phyloP scores from a whole-genome alignment of 352 stramenopile genomes.

The Elongisporangium anandrum region DNA sequence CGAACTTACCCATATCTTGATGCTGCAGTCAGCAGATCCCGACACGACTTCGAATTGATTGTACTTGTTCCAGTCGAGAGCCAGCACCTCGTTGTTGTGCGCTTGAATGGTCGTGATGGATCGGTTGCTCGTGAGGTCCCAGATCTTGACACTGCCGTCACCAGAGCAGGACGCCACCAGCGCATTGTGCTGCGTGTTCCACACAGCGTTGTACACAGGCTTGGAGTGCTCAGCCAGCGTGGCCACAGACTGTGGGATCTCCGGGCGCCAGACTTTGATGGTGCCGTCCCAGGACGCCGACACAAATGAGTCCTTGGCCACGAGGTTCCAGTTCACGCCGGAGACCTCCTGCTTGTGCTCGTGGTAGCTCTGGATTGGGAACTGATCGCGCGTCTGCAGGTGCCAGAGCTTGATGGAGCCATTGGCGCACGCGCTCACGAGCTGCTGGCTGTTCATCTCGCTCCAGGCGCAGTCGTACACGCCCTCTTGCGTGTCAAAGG shows the following conservation, averaged over 20 bases:
- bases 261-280: conserved; percentile 85
- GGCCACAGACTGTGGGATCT: conserved; percentile 58
- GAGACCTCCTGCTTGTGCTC: conserved; percentile 86
- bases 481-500: conserved; percentile 87
- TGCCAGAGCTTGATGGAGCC: conserved; percentile 90
- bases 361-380: conserved; percentile 85
- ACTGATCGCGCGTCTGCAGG: conserved; percentile 80
- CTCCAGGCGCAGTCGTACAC: conserved; percentile 91
- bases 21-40: conserved; percentile 74
- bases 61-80: conserved; percentile 93
- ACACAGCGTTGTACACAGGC: conserved; percentile 82
- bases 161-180: conserved; percentile 76
- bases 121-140: conserved; percentile 57
- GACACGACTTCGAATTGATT: conserved; percentile 86
- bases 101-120: conserved; percentile 63
- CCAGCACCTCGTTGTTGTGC: conserved; percentile 80
- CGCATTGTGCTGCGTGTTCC: conserved; percentile 73
- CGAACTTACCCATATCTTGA: conserved; percentile 79
- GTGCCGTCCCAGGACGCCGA: conserved; percentile 86
- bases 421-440: conserved; percentile 85
- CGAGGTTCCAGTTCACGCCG: conserved; percentile 89
- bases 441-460: conserved; percentile 80
- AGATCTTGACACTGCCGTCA: conserved; percentile 74
- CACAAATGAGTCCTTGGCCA: conserved; percentile 84
- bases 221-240: conserved; percentile 78